Evolutionary conservation across 768 basidiomycete genomes (phyloP).

Genomic region (Boletus barrowsii): DNA sequence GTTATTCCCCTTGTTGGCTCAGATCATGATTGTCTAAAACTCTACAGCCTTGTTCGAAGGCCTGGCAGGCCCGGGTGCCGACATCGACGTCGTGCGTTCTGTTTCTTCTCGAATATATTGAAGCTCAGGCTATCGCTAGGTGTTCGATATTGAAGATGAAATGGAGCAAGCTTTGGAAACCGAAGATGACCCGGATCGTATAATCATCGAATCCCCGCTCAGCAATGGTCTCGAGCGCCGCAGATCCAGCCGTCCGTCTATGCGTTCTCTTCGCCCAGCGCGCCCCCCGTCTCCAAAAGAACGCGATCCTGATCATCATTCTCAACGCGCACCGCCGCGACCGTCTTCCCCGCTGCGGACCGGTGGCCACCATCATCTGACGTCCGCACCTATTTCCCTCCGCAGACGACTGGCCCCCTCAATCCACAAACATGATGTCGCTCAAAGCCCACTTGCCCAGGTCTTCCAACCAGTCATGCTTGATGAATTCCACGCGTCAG

Average conservation of each 20-base stretch:
- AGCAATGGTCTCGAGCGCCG: conserved; percentile 21
- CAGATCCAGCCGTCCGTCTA: conserved; percentile 33
- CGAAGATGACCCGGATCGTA: conserved; percentile 8
- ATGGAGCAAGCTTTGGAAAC: conserved; percentile 11
- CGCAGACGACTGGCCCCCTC: conserved; percentile 23
- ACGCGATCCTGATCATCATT: conserved; percentile 8
- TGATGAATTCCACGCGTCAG: conserved; percentile 40
- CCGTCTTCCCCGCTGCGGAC: conserved; percentile 9
- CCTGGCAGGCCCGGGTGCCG: conserved; percentile 63
- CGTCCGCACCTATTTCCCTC: conserved; percentile 12
- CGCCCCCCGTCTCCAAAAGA: conserved; percentile 23
- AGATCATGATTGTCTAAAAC: not conserved
- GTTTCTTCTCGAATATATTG: not conserved
- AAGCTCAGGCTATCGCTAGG: conserved; percentile 36
- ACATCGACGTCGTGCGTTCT: conserved; percentile 67
- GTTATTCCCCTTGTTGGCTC: not conserved
- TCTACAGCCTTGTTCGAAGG: conserved; percentile 76
- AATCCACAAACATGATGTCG: conserved; percentile 18
- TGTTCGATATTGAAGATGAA: conserved; percentile 78
- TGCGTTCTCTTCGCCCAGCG: conserved; percentile 20
- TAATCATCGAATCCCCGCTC: conserved; percentile 15
- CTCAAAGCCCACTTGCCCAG: conserved; percentile 63
- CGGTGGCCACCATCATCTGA: conserved; percentile 10
- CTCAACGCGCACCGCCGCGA: not conserved
- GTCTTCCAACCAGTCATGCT: conserved; percentile 66